Evolutionary conservation across 2,329 filamentous ascomycete genomes (phyloP), one percentile per base, ranked within the genome.

Genomic region (Knoxdaviesia capensis): DNA sequence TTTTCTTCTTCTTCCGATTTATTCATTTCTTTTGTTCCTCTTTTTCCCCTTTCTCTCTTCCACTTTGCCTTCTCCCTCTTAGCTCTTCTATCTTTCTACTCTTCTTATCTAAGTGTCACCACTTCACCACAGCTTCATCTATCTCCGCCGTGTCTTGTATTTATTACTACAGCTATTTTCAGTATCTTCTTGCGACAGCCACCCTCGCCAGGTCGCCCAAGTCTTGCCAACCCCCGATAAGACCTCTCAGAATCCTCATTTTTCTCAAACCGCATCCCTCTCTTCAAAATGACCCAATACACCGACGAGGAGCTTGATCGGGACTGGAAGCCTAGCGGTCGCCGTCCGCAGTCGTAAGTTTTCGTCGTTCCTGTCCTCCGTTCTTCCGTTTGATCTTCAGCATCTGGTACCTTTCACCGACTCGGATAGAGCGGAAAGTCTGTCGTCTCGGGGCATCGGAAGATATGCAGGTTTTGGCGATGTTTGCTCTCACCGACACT

Each of bases 321-420:
- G 54, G 77, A 83, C 62, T 88, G 80, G 81, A 76, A 85, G 71
- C 80, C 82, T 51, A 87, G 66, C 56, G 74, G 71, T 55, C 70
- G 70, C 54, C 80, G 84, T 49, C 84, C 84, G 49, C 80, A 88
- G 64, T 90, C 84, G 83, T 90, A 68, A 59, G 83, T 74, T 74
- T 80, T 46, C 20, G 20, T 20, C 20, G 3, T 20, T 20, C 20
- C 20, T 20, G 20, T 20, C 20, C 20, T 20, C 20, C 20, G 20
- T 20, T 20, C 20, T 20, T 20, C 20, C 20, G 20, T 20, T 20
- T 20, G 20, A 20, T 20, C 20, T 20, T 20, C 20, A 20, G 20
- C 20, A 20, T 20, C 20, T 20, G 2, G 20, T 20, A 20, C 3
- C 20, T 3, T 20, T 20, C 20, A 20, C 20, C 20, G 20, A 20